A percentile compares a stretch with the other conserved stretches of the same genome.
phyloP scores from a whole-genome alignment of 1,284 basidiomycete species.

The Lignosus rhinocerotis region DNA sequence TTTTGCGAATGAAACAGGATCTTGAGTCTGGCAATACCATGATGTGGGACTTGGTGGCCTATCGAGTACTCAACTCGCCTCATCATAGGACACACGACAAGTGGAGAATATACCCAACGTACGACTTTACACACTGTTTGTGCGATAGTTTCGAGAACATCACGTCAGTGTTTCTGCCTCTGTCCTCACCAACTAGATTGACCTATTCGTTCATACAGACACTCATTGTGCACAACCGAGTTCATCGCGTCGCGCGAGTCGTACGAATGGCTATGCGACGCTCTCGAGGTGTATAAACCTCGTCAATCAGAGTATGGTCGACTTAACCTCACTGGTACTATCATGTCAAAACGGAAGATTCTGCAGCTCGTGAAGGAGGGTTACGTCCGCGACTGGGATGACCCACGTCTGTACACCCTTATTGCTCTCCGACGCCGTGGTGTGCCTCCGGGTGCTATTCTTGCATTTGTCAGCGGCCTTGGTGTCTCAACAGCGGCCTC shows the following conservation, averaged over 20 bases:
- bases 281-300: constrained; percentile 96
- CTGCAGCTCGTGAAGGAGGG: constrained; percentile 84
- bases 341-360: constrained; percentile 98
- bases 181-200: background rate
- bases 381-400: constrained; percentile 94
- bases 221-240: constrained; percentile 97
- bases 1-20: constrained; percentile 98
- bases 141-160: constrained; percentile 99
- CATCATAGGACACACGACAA: constrained; percentile 94
- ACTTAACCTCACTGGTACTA: constrained; percentile 90
- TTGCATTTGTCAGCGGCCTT: constrained; percentile 89
- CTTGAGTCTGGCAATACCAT: constrained; percentile 92
- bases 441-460: constrained; percentile 93
- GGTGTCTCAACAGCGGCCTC: constrained; percentile 89
- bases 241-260: constrained; percentile 97
- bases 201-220: constrained; percentile 48
- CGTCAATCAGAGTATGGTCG: constrained; percentile 97
- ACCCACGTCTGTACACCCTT: constrained; percentile 97
- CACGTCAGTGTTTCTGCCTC: constrained; percentile 59
- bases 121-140: constrained; percentile 98
- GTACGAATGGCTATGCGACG: constrained; percentile 99
- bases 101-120: constrained; percentile 97
- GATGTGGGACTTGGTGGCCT: constrained; percentile 99
- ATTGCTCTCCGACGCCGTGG: constrained; percentile 94
- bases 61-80: constrained; percentile 87